Evolutionary conservation across 176 grass and related monocot species (phyloP).

Genomic region (Avena sativa): DNA sequence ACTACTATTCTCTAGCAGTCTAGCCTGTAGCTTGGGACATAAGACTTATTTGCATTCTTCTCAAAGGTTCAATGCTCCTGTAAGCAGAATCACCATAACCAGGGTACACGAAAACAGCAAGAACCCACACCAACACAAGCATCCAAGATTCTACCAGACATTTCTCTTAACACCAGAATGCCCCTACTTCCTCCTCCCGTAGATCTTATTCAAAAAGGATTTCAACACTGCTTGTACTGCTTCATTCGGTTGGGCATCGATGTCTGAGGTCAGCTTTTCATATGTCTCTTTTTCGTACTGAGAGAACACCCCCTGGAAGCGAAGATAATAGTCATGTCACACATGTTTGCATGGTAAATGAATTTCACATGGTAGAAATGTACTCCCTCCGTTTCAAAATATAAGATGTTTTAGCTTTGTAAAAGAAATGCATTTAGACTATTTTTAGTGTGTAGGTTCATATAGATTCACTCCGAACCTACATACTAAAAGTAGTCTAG

Average conservation of each 20-base stretch:
- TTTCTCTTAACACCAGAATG: background rate
- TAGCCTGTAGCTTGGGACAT: background rate
- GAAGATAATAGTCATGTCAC: conserved; percentile 1
- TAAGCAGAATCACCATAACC: background rate
- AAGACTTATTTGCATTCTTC: background rate
- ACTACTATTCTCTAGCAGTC: background rate
- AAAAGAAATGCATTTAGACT: no score
- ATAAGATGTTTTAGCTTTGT: no score
- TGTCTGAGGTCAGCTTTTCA: conserved; percentile 54
- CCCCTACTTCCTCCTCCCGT: conserved; percentile 60
- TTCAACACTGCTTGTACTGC: conserved; percentile 57
- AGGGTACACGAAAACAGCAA: background rate
- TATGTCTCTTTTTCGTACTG: conserved; percentile 58
- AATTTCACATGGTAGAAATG: conserved; percentile 7
- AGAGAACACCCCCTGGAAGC: conserved; percentile 45
- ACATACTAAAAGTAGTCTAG: no score
- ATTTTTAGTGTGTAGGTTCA: no score
- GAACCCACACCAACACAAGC: background rate
- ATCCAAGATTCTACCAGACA: background rate
- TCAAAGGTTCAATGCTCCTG: background rate
- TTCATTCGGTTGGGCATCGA: conserved; percentile 65
- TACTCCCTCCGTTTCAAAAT: no score
- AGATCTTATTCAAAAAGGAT: conserved; percentile 72
- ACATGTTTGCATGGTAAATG: background rate
- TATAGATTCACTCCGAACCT: no score